Percentiles rank a stretch among this genome's conserved stretches.
Evolutionary conservation across 2,329 filamentous ascomycete species (phyloP).

Genomic region (Hypocrella siamensis): DNA sequence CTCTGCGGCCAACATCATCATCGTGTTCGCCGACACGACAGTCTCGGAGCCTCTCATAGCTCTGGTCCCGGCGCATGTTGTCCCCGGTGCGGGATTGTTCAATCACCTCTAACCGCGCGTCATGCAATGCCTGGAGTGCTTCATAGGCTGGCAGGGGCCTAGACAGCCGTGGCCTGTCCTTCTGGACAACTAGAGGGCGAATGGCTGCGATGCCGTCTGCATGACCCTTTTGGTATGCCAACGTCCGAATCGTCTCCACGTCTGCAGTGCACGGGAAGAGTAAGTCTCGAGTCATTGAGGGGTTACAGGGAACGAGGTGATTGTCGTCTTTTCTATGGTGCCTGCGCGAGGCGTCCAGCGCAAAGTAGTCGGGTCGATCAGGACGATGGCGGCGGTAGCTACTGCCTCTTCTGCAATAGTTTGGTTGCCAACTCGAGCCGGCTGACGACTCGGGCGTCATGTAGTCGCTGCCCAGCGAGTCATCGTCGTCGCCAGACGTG

Average conservation of each 20-base stretch:
- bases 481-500: constrained; percentile 2
- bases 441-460: constrained; percentile 9
- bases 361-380: constrained; percentile 5
- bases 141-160: not conserved
- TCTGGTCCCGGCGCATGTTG: not conserved
- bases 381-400: constrained; percentile 5
- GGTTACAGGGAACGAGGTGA: no score
- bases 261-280: not conserved
- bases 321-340: no score
- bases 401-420: constrained; percentile 3
- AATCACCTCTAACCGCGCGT: not conserved
- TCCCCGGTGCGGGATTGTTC: not conserved
- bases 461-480: constrained; percentile 4
- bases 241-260: not conserved
- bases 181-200: not conserved
- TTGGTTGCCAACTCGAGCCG: constrained; percentile 4
- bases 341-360: no score
- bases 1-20: no score
- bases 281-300: no score
- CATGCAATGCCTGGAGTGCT: not conserved
- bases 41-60: not conserved
- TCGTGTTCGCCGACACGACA: no score
- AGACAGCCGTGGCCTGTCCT: not conserved
- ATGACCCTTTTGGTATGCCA: not conserved
- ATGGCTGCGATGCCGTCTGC: not conserved